Base-by-base conservation (phyloP, 768 basidiomycete genomes). In the Auriscalpium orientale region DNA sequence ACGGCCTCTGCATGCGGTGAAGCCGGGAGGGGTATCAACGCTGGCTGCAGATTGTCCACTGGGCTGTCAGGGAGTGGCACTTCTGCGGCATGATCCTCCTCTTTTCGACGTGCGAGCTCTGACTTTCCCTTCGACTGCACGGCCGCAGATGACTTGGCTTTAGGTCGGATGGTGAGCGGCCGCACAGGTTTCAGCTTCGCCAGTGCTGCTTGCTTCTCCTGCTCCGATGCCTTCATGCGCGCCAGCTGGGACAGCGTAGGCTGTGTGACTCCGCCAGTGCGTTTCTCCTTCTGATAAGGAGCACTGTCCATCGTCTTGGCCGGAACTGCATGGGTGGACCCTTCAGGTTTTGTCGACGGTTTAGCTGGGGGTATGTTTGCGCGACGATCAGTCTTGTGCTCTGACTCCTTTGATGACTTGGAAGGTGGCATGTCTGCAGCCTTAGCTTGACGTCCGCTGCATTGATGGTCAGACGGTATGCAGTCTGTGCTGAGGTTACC, bases 161-260 rank as follows among this genome's bases (percentile, higher is more conserved):
- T 36, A 13, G 46, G 4, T 2, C 46, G 51, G 33, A 59, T 60
- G 49, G 49, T 46, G 21, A 21, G 48, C 16, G 37, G 36, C 51
- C 58, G 56, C 36, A 43, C 18, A 13, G 46, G 13, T 21, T 38
- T 51, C 50, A 37, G 15, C 20, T 38, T 51, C 36, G 16, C 33
- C 9, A 12, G 21, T 10, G 48, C 22, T 18, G 34, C 34, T 49
- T 46, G 56, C 43, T 57, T 57, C 28, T 62, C 61, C 20, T 51
- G 44, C 15, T 45, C 46, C 16, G 54, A 38, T 2, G 61, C 61
- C 48, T 63, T 63, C 50, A 53, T 57, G 37, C 62, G 62, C 8
- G 61, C 49, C 8, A 63, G 51, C 40, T 63, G 62, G 3, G 62
- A 63, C 8, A 63, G 56, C 15, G 62, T 63, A 11, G 62, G 62